Evolutionary conservation across 257 asterid genomes (phyloP).

Genomic region (Solanum rostratum): DNA sequence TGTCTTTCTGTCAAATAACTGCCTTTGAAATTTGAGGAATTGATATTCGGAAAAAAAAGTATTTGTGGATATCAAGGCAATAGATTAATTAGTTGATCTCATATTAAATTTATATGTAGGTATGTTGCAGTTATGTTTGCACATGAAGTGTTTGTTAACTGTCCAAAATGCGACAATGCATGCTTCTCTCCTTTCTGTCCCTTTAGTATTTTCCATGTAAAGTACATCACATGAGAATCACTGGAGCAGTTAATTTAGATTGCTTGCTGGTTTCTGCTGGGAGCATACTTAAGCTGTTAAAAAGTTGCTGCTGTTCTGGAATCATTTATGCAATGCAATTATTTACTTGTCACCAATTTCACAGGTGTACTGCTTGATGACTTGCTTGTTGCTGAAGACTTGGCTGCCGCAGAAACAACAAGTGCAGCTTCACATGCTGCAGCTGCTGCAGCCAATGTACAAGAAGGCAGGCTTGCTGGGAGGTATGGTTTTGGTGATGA

Average conservation of each 20-base stretch:
- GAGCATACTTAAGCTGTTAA: not conserved
- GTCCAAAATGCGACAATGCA: not conserved
- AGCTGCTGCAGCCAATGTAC: conserved; percentile 71
- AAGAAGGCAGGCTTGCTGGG: conserved; percentile 54
- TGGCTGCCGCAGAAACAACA: conserved; percentile 93
- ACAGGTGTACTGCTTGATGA: conserved; percentile 88
- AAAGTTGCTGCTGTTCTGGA: not conserved
- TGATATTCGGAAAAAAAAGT: not conserved
- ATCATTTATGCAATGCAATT: not conserved
- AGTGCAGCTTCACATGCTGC: conserved; percentile 98
- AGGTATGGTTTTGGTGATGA: conserved; percentile 64
- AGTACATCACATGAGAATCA: not conserved
- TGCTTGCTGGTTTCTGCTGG: not conserved
- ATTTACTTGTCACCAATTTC: conserved; percentile 1
- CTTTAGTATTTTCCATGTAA: not conserved
- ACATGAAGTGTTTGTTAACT: not conserved
- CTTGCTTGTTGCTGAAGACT: conserved; percentile 92
- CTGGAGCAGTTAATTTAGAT: not conserved
- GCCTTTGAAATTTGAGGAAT: not conserved
- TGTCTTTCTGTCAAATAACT: not conserved
- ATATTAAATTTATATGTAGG: not conserved
- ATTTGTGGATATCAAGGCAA: not conserved
- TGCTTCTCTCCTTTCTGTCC: not conserved
- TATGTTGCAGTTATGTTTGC: not conserved
- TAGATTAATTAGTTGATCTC: not conserved